Percentiles rank a stretch among this genome's conserved stretches.
These are phyloP conservation scores for Sugiyamaella boreocaroliniensis DNA, from an alignment of 805 yeast species.

Conservation along the genomic window DNA sequence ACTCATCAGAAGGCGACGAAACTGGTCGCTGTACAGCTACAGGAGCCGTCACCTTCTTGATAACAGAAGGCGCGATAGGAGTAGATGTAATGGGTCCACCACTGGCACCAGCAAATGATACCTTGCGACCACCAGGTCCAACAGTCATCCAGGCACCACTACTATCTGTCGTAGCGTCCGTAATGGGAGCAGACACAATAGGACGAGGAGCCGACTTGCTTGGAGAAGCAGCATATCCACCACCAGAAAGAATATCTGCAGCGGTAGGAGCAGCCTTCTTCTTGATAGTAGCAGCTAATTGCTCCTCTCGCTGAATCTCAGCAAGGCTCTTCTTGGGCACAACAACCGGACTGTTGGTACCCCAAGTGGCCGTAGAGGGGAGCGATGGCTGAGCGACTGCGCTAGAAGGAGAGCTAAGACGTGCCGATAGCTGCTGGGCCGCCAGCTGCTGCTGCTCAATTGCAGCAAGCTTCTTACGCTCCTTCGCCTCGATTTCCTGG, in stretches of 20 bases:
- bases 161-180: slow-evolving; percentile 2
- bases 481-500: slow-evolving; percentile 28
- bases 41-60: slow-evolving; percentile 2
- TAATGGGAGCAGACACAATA: not conserved
- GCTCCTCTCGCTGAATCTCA: slow-evolving; percentile 36
- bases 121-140: slow-evolving; percentile 71
- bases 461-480: slow-evolving; percentile 15
- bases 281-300: slow-evolving; percentile 20
- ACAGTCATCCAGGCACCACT: slow-evolving; percentile 29
- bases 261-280: slow-evolving; percentile 1
- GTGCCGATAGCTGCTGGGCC: slow-evolving; percentile 5
- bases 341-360: slow-evolving; percentile 15
- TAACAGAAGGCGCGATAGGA: slow-evolving; percentile 2
- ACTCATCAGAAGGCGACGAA: slow-evolving; percentile 28
- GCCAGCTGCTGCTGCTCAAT: slow-evolving; percentile 12
- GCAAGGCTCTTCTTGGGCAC: slow-evolving; percentile 29
- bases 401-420: not conserved
- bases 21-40: slow-evolving; percentile 1
- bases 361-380: slow-evolving; percentile 26
- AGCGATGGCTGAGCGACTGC: slow-evolving; percentile 11
- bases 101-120: slow-evolving; percentile 4
- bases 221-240: slow-evolving; percentile 9
- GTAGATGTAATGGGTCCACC: slow-evolving; percentile 6
- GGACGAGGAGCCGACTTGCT: not conserved
- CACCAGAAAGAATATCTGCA: slow-evolving; percentile 1